These are phyloP conservation scores for Pulveroboletus sp. DNA, from an alignment of 768 basidiomycete genomes.

Conservation along the genomic window DNA sequence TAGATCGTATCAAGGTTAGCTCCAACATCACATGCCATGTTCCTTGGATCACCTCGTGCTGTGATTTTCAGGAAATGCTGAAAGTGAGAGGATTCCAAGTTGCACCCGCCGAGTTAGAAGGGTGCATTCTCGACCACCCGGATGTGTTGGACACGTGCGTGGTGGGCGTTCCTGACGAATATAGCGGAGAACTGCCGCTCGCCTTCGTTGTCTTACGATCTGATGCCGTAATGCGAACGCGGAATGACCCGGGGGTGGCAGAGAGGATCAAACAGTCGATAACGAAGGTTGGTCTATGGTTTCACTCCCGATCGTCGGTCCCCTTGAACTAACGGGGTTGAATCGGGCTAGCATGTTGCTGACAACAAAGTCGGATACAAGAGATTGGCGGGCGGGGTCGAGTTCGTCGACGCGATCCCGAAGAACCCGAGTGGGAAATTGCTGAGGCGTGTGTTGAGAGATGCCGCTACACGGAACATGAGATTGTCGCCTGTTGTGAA, in stretches of 20 bases:
- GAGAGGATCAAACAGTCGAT: constrained; percentile 40
- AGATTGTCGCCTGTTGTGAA: constrained; percentile 19
- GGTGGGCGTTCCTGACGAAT: constrained; percentile 67
- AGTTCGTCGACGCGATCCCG: constrained; percentile 58
- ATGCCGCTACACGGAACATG: constrained; percentile 39
- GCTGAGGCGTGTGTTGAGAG: constrained; percentile 51
- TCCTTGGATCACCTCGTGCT: neutral
- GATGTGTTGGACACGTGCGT: constrained; percentile 62
- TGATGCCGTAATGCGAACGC: constrained; percentile 36
- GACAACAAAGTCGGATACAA: constrained; percentile 60
- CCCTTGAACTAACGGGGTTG: neutral
- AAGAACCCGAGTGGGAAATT: constrained; percentile 74
- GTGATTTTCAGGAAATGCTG: constrained; percentile 53
- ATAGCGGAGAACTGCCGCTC: constrained; percentile 69
- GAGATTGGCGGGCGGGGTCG: constrained; percentile 55
- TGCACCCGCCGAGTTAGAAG: constrained; percentile 65
- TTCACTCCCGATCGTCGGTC: neutral
- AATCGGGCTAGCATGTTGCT: constrained; percentile 48
- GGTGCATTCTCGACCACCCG: constrained; percentile 56
- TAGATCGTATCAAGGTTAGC: constrained; percentile 72
- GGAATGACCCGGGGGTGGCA: constrained; percentile 29
- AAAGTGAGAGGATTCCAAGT: constrained; percentile 60
- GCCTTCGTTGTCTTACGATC: constrained; percentile 59
- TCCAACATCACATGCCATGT: neutral
- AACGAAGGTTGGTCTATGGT: constrained; percentile 44